Base-by-base conservation (phyloP, 495 filamentous ascomycete species). In the Penicillium canescens region DNA sequence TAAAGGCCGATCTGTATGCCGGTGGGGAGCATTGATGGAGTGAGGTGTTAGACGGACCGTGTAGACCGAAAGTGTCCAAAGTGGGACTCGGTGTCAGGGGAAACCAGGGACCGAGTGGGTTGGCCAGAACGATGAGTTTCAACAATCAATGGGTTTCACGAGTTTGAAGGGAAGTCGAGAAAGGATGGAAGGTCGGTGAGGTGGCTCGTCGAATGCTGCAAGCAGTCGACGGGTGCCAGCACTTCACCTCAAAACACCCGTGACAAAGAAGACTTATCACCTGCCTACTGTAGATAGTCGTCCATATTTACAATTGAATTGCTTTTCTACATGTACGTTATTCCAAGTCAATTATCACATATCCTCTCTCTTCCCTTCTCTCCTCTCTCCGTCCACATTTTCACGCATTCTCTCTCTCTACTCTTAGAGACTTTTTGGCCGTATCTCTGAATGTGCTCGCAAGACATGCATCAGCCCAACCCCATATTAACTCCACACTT, bases 1-100 rank as follows among this genome's bases (percentile, higher is more conserved):
- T 38, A 26, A 36, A 62, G 42, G 51, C 47, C 52, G 57, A 68
- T 59, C 59, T 65, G 63, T 65, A 60, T 66, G 59, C 50, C 65
- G 64, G 55, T 63, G 57, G 66, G 60, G 49, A 58, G 56, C 46
- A 58, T 54, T 56, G 58, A 50, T 47, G 37, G 55, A 36, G 53
- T 43, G 24, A 52, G 57, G 55, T 56, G 54, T 51, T 43, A 61
- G 54, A 65, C 56, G 41, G 49, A 60, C 50, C 61, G 62, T 55
- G 59, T 54, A 65, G 64, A 61, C 65, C 54, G 62, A 68, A 63
- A 68, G 65, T 61, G 51, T 52, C 45, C 49, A 39, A 59, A 63
- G 65, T 68, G 62, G 65, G 62, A 65, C 62, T 60, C 60, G 60
- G 60, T 44, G 65, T 65, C 62, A 66, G 65, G 65, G 65, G 62